phyloP scores from a whole-genome alignment of 805 yeast genomes.

The Candida vartiovaarae region DNA sequence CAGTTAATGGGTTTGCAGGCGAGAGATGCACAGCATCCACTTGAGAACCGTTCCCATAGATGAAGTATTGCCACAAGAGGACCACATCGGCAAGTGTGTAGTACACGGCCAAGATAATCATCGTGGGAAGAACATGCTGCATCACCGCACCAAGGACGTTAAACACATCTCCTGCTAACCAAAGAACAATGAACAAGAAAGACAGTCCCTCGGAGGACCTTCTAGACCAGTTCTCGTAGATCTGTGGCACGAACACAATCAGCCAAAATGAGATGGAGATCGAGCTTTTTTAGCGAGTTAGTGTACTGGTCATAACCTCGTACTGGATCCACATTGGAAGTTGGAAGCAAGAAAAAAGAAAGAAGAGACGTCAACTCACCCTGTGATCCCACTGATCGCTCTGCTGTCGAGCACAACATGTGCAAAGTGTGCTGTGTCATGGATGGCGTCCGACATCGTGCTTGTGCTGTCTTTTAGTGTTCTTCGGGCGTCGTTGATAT shows the following conservation, averaged over 20 bases:
- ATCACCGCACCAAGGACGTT: conserved; percentile 86
- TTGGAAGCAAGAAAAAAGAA: not conserved
- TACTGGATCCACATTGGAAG: not conserved
- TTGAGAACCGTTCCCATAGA: conserved; percentile 57
- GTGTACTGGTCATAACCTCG: not conserved
- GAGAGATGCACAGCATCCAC: conserved; percentile 76
- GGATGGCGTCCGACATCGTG: not conserved
- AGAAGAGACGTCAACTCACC: conserved; percentile 7
- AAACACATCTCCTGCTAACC: conserved; percentile 93
- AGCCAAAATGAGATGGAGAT: conserved; percentile 97
- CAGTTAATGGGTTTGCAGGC: conserved; percentile 81
- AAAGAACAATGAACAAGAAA: conserved; percentile 72
- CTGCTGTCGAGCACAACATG: conserved; percentile 19
- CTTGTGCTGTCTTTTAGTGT: too few species aligned
- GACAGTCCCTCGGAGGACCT: conserved; percentile 89
- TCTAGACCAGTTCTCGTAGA: conserved; percentile 82
- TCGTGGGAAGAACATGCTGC: conserved; percentile 89
- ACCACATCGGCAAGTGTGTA: conserved; percentile 89
- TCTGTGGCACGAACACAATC: conserved; percentile 94
- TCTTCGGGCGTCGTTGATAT: too few species aligned
- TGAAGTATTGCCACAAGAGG: conserved; percentile 73
- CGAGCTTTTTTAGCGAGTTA: conserved; percentile 30
- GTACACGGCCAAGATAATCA: conserved; percentile 87
- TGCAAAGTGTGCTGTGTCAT: conserved; percentile 2
- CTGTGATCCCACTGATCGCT: conserved; percentile 25